Conservation (phyloP, 495 filamentous ascomycete genomes). For the Tricharina praecox region DNA sequence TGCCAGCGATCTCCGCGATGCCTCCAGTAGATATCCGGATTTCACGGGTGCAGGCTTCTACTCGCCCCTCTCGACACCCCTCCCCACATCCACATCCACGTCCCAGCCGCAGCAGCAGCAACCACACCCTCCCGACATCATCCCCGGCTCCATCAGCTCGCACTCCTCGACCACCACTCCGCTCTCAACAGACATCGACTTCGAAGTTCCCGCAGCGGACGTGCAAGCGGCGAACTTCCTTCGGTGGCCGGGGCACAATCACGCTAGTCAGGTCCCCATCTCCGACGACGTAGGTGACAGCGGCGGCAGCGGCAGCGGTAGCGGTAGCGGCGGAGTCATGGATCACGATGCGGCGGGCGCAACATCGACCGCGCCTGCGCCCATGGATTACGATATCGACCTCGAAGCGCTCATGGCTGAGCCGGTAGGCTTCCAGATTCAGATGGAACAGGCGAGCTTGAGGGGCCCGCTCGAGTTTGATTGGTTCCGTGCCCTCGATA, state of each 20-base stretch:
- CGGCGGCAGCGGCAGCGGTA: background rate
- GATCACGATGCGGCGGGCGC: background rate
- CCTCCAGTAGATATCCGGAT: background rate
- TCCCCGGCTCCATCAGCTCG: background rate
- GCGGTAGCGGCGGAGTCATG: background rate
- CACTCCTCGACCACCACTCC: background rate
- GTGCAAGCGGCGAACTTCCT: constrained; percentile 18
- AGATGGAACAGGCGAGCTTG: constrained; percentile 20
- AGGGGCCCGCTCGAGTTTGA: constrained; percentile 24
- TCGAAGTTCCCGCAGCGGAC: constrained; percentile 9
- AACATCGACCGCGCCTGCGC: background rate
- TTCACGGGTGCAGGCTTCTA: background rate
- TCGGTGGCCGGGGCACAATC: constrained; percentile 13
- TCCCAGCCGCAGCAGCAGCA: background rate
- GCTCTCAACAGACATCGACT: background rate
- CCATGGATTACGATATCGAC: constrained; percentile 13
- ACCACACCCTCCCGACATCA: background rate
- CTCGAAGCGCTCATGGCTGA: constrained; percentile 20
- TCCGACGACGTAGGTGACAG: background rate
- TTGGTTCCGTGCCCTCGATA: constrained; percentile 14
- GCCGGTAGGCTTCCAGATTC: constrained; percentile 21
- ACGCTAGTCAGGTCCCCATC: background rate
- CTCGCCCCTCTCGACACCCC: too few species aligned
- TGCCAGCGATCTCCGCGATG: background rate
- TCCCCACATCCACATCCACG: background rate